These are phyloP conservation scores for Trichoderma asperellum DNA, from an alignment of 2,329 filamentous ascomycete species.

Conservation along the genomic window DNA sequence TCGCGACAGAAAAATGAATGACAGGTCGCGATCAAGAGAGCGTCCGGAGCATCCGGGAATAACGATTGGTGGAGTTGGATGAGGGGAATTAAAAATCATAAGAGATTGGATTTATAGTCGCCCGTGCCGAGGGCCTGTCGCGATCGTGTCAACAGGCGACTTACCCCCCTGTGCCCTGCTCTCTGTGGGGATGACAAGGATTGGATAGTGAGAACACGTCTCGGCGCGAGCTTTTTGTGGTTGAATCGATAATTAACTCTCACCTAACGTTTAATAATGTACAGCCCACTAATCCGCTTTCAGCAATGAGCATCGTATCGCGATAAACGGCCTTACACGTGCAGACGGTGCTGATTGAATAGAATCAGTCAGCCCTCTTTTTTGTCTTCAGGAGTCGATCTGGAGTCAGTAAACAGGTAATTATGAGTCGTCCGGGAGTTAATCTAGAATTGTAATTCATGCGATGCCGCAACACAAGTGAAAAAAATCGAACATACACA, in stretches of 20 bases:
- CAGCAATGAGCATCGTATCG: neutral
- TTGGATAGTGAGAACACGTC: constrained; percentile 25
- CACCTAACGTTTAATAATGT: neutral
- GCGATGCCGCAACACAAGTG: neutral
- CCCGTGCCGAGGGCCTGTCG: constrained; percentile 32
- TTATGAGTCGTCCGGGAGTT: neutral
- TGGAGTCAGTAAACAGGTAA: neutral
- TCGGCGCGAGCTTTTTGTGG: constrained; percentile 26
- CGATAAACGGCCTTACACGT: constrained; percentile 14
- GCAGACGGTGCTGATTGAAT: neutral
- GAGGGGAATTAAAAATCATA: constrained; percentile 24
- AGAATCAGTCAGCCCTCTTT: neutral
- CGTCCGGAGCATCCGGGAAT: constrained; percentile 41
- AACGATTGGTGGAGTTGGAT: constrained; percentile 15
- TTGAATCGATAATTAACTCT: constrained; percentile 16
- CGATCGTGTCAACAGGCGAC: constrained; percentile 29
- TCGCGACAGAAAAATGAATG: constrained; percentile 34
- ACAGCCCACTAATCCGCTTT: constrained; percentile 18
- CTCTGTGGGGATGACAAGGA: constrained; percentile 26
- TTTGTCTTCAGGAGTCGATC: neutral
- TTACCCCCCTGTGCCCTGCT: constrained; percentile 26
- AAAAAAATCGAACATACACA: neutral
- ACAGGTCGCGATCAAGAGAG: constrained; percentile 34
- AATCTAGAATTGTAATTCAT: neutral
- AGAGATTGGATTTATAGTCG: constrained; percentile 26